phyloP scores from a whole-genome alignment of 495 filamentous ascomycete genomes.

The Penicillium manginii region DNA sequence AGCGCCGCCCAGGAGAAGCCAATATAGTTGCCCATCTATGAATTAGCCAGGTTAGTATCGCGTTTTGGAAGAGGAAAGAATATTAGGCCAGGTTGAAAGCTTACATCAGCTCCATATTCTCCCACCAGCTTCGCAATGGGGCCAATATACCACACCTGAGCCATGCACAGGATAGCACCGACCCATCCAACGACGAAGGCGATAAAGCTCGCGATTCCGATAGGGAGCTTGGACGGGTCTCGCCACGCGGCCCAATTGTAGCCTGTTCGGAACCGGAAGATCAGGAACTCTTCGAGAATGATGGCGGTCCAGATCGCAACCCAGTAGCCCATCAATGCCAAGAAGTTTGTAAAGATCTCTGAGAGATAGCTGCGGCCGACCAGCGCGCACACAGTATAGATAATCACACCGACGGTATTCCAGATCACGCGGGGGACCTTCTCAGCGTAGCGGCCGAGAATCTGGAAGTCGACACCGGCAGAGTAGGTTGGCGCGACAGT shows the following conservation, averaged over 20 bases:
- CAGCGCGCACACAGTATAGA: constrained; percentile 66
- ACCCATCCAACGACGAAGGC: constrained; percentile 72
- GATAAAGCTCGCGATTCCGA: constrained; percentile 63
- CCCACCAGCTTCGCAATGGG: constrained; percentile 60
- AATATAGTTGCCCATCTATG: constrained; percentile 55
- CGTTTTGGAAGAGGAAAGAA: neutral
- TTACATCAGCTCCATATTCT: constrained; percentile 62
- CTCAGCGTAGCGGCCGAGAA: constrained; percentile 60
- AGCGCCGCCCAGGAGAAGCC: constrained; percentile 53
- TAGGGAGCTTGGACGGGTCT: constrained; percentile 58
- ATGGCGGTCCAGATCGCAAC: constrained; percentile 68
- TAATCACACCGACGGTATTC: constrained; percentile 61
- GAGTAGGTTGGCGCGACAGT: constrained; percentile 71
- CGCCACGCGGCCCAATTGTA: constrained; percentile 70
- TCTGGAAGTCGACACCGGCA: constrained; percentile 69
- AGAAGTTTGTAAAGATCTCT: constrained; percentile 71
- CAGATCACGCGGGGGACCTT: constrained; percentile 64
- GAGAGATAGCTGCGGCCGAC: constrained; percentile 64
- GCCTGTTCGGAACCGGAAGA: constrained; percentile 56
- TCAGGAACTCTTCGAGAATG: constrained; percentile 62
- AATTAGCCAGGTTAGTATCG: constrained; percentile 16
- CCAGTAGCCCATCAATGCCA: constrained; percentile 78
- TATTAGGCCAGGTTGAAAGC: constrained; percentile 4
- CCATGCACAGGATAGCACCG: constrained; percentile 71
- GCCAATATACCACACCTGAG: constrained; percentile 71